Base-by-base conservation (phyloP, 192 early-diverging fungal genomes). In the Dispira parvispora region DNA sequence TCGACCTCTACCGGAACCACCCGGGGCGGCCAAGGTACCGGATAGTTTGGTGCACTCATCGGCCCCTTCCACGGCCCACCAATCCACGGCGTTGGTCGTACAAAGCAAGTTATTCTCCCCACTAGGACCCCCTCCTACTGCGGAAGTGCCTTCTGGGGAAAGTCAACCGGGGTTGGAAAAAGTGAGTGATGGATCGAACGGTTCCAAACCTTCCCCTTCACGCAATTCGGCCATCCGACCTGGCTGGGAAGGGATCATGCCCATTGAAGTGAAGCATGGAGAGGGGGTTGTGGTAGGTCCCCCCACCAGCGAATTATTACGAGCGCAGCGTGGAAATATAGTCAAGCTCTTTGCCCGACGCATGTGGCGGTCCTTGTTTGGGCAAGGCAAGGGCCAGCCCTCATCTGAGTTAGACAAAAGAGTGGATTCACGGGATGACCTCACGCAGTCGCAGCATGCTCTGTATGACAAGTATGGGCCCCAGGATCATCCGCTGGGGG, bases 201-300 rank as follows among this genome's bases (percentile, higher is more conserved):
- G 32, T 38, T 38, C 32, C 32, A 38, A 38, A 38, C 32, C 32
- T 6, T 38, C 32, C 32, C 32, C 32, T 52, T 26, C 50, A 52
- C 50, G 13, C 50, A 52, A 52, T 52, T 52, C 50, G 50, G 50
- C 18, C 11, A 25, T 20, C 18, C 50, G 10, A 18, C 50, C 58
- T 42, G 58, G 58, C 12, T 61, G 58, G 58, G 58, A 43, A 20
- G 58, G 42, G 20, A 61, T 61, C 42, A 61, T 61, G 58, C 58
- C 58, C 58, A 43, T 43, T n/a, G 16, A 38, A 44, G 58, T 61
- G 13, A 61, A 43, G 58, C 58, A 38, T 2, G 14, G 45, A 13
- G 42, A 42, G 1, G 58, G 58, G 43, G 43, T n/a, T 1, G 58
- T 61, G 18, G 58, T 61, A 0, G 58, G 58, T n/a, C 58, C 58